Evolutionary conservation across 768 basidiomycete species (phyloP).

Genomic region (Termitomyces sp.): DNA sequence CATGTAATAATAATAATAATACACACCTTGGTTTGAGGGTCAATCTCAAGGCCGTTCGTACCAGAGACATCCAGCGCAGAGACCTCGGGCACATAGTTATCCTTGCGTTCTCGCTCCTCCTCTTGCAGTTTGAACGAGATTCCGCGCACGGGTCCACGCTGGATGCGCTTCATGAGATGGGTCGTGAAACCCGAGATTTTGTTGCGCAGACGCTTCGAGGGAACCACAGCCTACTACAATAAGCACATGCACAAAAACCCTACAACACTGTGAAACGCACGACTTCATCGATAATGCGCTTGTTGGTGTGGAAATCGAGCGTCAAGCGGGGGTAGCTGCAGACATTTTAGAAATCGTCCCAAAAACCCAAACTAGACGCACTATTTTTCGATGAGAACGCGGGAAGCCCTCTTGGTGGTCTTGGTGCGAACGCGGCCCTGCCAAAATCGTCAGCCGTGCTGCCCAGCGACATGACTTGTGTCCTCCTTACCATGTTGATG

Average conservation of each 20-base stretch:
- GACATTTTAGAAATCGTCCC: not conserved
- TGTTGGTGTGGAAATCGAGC: conserved; percentile 99
- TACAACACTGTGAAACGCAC: conserved; percentile 33
- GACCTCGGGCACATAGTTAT: conserved; percentile 98
- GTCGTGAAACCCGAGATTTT: conserved; percentile 99
- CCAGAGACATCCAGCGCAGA: conserved; percentile 85
- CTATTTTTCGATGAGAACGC: conserved; percentile 99
- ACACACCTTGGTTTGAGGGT: conserved; percentile 89
- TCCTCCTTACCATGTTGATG: conserved; percentile 47
- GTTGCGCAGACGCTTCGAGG: conserved; percentile 98
- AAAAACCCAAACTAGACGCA: conserved; percentile 33
- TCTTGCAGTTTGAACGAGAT: conserved; percentile 99
- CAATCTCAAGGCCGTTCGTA: conserved; percentile 72
- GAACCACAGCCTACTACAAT: conserved; percentile 73
- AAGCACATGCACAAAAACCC: not conserved
- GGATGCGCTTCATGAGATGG: conserved; percentile 99
- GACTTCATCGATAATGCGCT: conserved; percentile 97
- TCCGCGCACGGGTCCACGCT: conserved; percentile 95
- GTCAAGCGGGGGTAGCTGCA: conserved; percentile 95
- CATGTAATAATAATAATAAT: too few relatives aligned
- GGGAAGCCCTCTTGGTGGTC: conserved; percentile 99
- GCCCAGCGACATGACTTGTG: not conserved
- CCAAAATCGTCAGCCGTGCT: not conserved
- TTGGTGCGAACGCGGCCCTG: conserved; percentile 99
- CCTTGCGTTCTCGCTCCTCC: conserved; percentile 98